These are phyloP conservation scores for Thuja plicata DNA, from an alignment of 83 land plant species.

Conservation along the genomic window DNA sequence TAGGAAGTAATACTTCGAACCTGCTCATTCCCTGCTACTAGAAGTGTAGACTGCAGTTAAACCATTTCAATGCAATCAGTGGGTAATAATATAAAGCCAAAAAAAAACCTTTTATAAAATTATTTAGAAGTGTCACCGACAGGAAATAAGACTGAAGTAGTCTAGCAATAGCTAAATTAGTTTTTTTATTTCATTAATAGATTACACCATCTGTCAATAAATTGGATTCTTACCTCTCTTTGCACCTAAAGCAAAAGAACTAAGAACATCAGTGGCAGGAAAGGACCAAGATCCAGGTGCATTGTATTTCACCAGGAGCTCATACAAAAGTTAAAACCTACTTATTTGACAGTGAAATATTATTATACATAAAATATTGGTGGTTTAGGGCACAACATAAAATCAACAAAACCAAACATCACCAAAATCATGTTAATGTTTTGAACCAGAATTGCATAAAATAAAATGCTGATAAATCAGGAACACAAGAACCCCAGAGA, in stretches of 20 bases:
- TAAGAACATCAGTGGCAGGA: neutral
- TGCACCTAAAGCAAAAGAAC: neutral
- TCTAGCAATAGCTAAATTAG: neutral
- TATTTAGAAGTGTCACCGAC: neutral
- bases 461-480: no score
- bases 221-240: neutral
- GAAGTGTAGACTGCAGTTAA: constrained; percentile 4
- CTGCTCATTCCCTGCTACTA: constrained; percentile 4
- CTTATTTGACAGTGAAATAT: neutral
- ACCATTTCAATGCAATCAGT: neutral
- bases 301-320: neutral
- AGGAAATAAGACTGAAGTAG: neutral
- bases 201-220: neutral
- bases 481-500: no score
- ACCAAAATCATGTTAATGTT: no score
- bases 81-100: neutral
- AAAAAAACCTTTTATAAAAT: neutral
- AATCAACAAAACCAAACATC: neutral
- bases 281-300: neutral
- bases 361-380: neutral
- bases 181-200: neutral
- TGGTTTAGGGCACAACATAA: neutral
- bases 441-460: no score
- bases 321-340: neutral
- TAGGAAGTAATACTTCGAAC: constrained; percentile 1